A percentile compares a stretch with the other conserved stretches of the same genome.
These are phyloP conservation scores for Sphagnum tenellum DNA, from an alignment of 225 moss, liverwort and hornwort species.

Conservation along the genomic window DNA sequence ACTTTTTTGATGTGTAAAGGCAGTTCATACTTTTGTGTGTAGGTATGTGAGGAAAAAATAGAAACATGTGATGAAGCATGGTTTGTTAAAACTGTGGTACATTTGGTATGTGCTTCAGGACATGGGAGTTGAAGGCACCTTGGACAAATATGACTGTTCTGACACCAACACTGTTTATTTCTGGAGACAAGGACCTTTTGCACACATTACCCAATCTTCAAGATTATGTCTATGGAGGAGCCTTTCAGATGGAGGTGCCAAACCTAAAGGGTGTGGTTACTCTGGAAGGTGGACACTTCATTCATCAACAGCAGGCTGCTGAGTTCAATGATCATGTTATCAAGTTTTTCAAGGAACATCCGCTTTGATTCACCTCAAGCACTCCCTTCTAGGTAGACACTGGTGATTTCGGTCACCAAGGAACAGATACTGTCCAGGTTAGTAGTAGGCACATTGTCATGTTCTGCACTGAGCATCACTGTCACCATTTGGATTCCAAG, in stretches of 20 bases:
- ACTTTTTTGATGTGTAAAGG: background rate
- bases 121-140: constrained; percentile 12
- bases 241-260: background rate
- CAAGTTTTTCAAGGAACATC: constrained; percentile 4
- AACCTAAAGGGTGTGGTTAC: constrained; percentile 1
- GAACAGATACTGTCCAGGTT: too few relatives aligned
- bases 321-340: constrained; percentile 10
- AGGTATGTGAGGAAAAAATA: too few relatives aligned
- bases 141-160: constrained; percentile 8
- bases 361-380: background rate
- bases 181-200: constrained; percentile 1
- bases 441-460: too few relatives aligned
- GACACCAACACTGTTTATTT: constrained; percentile 4
- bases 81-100: too few relatives aligned
- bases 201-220: background rate
- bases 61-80: too few relatives aligned
- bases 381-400: too few relatives aligned
- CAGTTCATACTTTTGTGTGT: too few relatives aligned
- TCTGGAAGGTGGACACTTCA: constrained; percentile 9
- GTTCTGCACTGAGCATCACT: too few relatives aligned
- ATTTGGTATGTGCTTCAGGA: constrained; percentile 1
- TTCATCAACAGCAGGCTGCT: constrained; percentile 10
- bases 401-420: too few relatives aligned
- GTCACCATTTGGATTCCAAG: too few relatives aligned
- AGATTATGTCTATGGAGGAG: background rate